Conservation (phyloP, 2,329 filamentous ascomycete genomes). For the Triangularia verruculosa region DNA sequence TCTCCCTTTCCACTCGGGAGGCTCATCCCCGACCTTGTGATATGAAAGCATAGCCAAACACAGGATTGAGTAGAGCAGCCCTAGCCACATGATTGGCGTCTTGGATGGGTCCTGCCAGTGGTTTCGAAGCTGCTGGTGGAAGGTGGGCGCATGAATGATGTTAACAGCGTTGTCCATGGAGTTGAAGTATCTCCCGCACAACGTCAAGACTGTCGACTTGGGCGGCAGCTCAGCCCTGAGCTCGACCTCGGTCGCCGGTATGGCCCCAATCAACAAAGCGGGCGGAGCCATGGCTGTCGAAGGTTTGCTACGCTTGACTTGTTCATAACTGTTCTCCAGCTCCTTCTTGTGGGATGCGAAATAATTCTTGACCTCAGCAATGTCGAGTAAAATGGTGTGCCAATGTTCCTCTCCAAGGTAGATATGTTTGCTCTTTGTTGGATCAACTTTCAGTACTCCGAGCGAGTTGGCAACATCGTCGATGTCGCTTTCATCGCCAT, state of each 20-base stretch:
- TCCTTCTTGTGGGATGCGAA: slow-evolving; percentile 85
- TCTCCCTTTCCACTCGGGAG: slow-evolving; percentile 70
- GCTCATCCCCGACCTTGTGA: slow-evolving; percentile 75
- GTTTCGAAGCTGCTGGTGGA: slow-evolving; percentile 65
- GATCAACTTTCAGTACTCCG: slow-evolving; percentile 78
- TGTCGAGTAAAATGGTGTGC: slow-evolving; percentile 75
- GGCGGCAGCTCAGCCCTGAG: slow-evolving; percentile 76
- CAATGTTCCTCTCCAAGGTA: slow-evolving; percentile 83
- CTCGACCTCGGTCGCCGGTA: slow-evolving; percentile 70
- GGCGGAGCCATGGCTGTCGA: slow-evolving; percentile 61
- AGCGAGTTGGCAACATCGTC: slow-evolving; percentile 70
- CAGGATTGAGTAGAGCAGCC: slow-evolving; percentile 72
- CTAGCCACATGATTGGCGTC: slow-evolving; percentile 74
- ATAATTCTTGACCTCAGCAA: slow-evolving; percentile 91
- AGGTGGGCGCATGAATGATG: slow-evolving; percentile 80
- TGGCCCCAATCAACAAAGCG: slow-evolving; percentile 74
- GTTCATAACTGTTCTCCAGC: slow-evolving; percentile 75
- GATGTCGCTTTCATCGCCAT: slow-evolving; percentile 62
- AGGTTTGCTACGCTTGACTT: slow-evolving; percentile 67
- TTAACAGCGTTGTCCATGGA: slow-evolving; percentile 69
- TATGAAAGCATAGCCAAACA: slow-evolving; percentile 77
- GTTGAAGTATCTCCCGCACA: slow-evolving; percentile 89
- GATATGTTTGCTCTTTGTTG: slow-evolving; percentile 72
- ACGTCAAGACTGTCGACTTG: slow-evolving; percentile 76
- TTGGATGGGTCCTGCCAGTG: slow-evolving; percentile 72